These are phyloP conservation scores for Schizophyllum amplum DNA, from an alignment of 1,284 basidiomycete genomes.

Conservation along the genomic window DNA sequence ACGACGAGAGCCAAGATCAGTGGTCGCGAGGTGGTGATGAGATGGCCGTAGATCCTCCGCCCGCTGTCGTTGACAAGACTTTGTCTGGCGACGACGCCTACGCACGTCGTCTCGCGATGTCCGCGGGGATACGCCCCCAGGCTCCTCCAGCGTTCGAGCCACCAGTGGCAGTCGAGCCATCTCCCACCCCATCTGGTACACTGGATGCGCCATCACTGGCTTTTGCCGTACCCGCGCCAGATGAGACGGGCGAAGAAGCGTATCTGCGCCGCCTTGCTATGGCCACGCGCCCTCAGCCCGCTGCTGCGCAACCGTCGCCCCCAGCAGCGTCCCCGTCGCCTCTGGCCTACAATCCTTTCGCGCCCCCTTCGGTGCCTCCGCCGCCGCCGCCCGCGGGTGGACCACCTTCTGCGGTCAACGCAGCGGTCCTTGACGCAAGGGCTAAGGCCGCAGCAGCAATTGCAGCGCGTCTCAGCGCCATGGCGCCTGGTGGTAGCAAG, in stretches of 20 bases:
- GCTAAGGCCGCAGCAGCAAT: constrained; percentile 76
- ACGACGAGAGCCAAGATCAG: constrained; percentile 43
- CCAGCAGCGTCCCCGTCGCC: constrained; percentile 36
- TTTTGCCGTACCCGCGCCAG: constrained; percentile 13
- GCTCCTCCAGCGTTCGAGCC: constrained; percentile 17
- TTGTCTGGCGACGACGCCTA: constrained; percentile 59
- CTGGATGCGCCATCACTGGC: background rate
- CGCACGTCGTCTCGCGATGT: constrained; percentile 51
- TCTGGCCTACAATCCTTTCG: constrained; percentile 59
- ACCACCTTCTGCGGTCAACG: constrained; percentile 24
- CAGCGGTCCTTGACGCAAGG: constrained; percentile 46
- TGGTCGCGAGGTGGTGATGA: constrained; percentile 46
- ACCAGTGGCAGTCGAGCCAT: constrained; percentile 20
- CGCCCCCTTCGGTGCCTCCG: constrained; percentile 48
- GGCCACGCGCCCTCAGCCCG: constrained; percentile 26
- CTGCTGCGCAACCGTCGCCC: constrained; percentile 6
- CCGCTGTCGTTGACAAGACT: constrained; percentile 25
- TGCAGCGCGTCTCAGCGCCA: constrained; percentile 60
- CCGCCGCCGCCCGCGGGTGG: constrained; percentile 30
- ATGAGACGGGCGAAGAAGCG: constrained; percentile 61
- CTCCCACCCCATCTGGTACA: constrained; percentile 22
- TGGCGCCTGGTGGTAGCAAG: constrained; percentile 38
- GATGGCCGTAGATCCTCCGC: constrained; percentile 18
- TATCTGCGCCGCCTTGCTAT: constrained; percentile 56
- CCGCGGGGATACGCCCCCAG: constrained; percentile 18